Conservation (phyloP, 768 basidiomycete species). For the Tylopilus cervinicoccineus region DNA sequence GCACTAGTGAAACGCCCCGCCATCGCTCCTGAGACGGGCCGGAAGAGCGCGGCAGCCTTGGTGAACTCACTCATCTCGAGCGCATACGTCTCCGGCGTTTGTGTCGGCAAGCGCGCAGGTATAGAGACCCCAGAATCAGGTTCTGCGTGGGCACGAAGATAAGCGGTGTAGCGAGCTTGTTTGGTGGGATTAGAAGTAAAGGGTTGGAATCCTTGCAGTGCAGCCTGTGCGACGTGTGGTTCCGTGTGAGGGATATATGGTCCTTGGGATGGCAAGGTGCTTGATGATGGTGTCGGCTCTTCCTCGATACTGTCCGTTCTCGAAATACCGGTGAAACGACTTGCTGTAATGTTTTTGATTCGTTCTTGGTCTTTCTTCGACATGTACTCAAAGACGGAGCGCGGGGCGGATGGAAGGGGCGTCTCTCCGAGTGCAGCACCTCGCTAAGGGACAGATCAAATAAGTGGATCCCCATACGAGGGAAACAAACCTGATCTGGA, state of each 20-base stretch:
- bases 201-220: slow-evolving; percentile 86
- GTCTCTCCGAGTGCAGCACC: slow-evolving; percentile 82
- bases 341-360: slow-evolving; percentile 54
- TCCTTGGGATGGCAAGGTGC: slow-evolving; percentile 21
- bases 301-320: slow-evolving; percentile 26
- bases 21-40: slow-evolving; percentile 90
- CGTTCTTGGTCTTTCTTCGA: slow-evolving; percentile 90
- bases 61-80: slow-evolving; percentile 85
- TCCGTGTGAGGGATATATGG: slow-evolving; percentile 58
- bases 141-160: slow-evolving; percentile 71
- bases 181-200: slow-evolving; percentile 73
- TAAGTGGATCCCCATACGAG: not conserved
- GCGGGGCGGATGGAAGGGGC: slow-evolving; percentile 59
- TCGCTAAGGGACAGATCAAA: slow-evolving; percentile 49
- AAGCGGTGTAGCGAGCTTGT: slow-evolving; percentile 81
- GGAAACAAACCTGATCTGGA: slow-evolving; percentile 62
- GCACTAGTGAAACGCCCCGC: slow-evolving; percentile 90
- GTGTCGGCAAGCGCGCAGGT: slow-evolving; percentile 50
- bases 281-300: slow-evolving; percentile 14
- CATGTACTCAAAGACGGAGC: slow-evolving; percentile 92
- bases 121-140: slow-evolving; percentile 40
- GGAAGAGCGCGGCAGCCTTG: slow-evolving; percentile 85
- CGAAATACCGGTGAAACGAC: slow-evolving; percentile 22
- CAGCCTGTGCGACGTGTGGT: slow-evolving; percentile 79
- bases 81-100: slow-evolving; percentile 65